Percentiles rank a stretch among this genome's conserved stretches.
Evolutionary conservation across 139 green algal species (phyloP).

Genomic region (Coelastrella sp.): DNA sequence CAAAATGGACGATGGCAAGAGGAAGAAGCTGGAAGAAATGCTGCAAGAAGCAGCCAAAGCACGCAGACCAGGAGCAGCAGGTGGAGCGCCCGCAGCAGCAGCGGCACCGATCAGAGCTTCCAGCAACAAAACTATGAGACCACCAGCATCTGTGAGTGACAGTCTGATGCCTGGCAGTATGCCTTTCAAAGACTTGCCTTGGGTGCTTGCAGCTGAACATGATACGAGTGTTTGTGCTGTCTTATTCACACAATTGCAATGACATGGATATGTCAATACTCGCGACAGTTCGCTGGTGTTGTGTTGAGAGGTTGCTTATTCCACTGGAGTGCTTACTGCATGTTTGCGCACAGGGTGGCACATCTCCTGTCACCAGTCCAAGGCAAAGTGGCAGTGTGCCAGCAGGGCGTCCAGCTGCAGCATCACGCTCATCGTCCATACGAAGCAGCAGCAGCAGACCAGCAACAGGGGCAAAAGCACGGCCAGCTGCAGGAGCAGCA

Average conservation of each 20-base stretch:
- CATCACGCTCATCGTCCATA: not conserved
- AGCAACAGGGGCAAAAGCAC: not conserved
- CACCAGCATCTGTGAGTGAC: constrained; percentile 11
- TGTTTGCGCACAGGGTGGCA: constrained; percentile 1
- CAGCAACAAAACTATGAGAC: not conserved
- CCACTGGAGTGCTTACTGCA: no score
- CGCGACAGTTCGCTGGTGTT: no score
- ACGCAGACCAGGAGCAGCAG: constrained; percentile 1
- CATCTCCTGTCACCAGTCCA: constrained; percentile 11
- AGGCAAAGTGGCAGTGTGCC: constrained; percentile 20
- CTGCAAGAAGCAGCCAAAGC: constrained; percentile 47
- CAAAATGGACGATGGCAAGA: constrained; percentile 82
- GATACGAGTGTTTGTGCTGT: no score
- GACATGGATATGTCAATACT: no score
- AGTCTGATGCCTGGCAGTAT: no score
- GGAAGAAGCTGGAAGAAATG: constrained; percentile 85
- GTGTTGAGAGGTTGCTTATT: no score
- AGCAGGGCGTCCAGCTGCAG: not conserved
- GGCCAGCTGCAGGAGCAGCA: constrained; percentile 37
- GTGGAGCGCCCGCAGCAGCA: not conserved
- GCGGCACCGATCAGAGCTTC: not conserved
- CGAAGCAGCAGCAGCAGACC: constrained; percentile 19
- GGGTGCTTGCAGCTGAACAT: no score
- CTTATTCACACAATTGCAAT: no score
- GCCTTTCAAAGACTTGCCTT: no score